Conservation (phyloP, 75 land plant species). For the Pseudotsuga menziesii region DNA sequence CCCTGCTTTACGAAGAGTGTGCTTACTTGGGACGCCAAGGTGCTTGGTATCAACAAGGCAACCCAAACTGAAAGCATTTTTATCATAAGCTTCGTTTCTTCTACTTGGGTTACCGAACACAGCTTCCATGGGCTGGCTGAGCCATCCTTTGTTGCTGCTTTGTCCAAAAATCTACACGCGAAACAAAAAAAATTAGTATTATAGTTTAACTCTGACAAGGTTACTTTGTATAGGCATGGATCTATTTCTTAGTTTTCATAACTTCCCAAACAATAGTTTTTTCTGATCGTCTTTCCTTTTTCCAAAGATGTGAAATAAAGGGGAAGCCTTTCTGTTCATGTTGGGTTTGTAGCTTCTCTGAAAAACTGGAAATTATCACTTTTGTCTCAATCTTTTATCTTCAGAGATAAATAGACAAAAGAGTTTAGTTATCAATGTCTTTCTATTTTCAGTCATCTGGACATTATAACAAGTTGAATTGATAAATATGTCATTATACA, state of each 20-base stretch:
- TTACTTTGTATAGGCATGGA: not conserved
- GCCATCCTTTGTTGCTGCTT: slow-evolving; percentile 46
- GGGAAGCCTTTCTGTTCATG: no score
- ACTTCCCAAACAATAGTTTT: no score
- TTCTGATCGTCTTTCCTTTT: no score
- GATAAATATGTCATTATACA: no score
- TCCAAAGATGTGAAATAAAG: no score
- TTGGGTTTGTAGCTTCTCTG: no score
- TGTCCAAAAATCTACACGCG: slow-evolving; percentile 55
- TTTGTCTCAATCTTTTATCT: no score
- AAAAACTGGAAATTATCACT: no score
- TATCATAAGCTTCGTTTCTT: slow-evolving; percentile 74
- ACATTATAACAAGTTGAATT: no score
- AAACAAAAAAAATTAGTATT: slow-evolving; percentile 3
- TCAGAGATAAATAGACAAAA: no score
- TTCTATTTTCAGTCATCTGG: no score
- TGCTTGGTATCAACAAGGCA: slow-evolving; percentile 48
- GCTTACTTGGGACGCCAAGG: slow-evolving; percentile 55
- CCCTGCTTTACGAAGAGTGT: slow-evolving; percentile 80
- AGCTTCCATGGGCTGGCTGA: slow-evolving; percentile 46
- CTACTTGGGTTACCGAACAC: slow-evolving; percentile 81
- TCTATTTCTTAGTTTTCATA: not conserved
- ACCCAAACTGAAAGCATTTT: slow-evolving; percentile 59
- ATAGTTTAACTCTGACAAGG: slow-evolving; percentile 28
- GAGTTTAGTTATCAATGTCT: no score